Evolutionary conservation across 495 filamentous ascomycete species (phyloP).

Genomic region (Xylona heveae): DNA sequence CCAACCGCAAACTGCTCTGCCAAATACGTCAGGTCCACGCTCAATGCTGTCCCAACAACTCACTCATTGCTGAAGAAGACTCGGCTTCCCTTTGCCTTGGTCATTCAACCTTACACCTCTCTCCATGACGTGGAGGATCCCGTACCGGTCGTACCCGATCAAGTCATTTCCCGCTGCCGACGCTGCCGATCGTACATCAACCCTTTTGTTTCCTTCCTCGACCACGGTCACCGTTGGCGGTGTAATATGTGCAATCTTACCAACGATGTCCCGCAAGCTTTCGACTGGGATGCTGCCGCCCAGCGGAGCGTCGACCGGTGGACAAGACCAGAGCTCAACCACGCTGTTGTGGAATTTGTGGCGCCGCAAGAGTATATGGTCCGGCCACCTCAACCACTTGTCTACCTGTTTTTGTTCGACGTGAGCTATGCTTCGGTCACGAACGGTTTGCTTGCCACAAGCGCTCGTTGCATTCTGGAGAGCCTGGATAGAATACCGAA

Average conservation of each 20-base stretch:
- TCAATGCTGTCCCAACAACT: constrained; percentile 83
- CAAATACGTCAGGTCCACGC: constrained; percentile 86
- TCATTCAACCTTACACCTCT: constrained; percentile 87
- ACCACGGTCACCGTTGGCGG: constrained; percentile 92
- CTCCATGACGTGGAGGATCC: constrained; percentile 83
- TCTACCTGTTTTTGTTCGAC: constrained; percentile 96
- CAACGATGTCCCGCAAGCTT: constrained; percentile 94
- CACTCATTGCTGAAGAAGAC: constrained; percentile 88
- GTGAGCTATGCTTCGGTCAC: constrained; percentile 85
- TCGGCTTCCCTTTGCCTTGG: constrained; percentile 79
- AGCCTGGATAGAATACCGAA: constrained; percentile 94
- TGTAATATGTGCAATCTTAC: constrained; percentile 99
- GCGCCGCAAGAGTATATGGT: constrained; percentile 99
- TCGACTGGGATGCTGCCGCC: constrained; percentile 85
- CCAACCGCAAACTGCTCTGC: constrained; percentile 80
- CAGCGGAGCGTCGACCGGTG: constrained; percentile 82
- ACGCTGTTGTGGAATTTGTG: constrained; percentile 88
- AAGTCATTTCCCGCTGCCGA: constrained; percentile 89
- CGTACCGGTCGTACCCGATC: constrained; percentile 82
- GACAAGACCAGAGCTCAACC: constrained; percentile 77
- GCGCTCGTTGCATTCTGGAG: constrained; percentile 81
- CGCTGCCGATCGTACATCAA: constrained; percentile 96
- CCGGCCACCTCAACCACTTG: constrained; percentile 82
- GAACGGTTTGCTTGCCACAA: constrained; percentile 85
- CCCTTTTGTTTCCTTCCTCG: constrained; percentile 86